Conservation (phyloP, 257 asterid genomes). For the Plantago ovata region DNA sequence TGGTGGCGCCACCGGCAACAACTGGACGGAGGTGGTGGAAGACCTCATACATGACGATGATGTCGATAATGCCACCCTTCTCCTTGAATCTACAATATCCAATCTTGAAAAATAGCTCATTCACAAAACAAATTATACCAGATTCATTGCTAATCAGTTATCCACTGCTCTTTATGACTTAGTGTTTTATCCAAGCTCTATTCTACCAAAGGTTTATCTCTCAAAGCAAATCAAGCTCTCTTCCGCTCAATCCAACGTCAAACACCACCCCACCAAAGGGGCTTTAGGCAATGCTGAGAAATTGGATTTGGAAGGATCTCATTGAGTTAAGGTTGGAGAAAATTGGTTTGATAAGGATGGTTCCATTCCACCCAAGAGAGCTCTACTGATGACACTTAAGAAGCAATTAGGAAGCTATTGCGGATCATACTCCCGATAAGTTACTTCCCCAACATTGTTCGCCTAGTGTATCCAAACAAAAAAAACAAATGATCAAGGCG, state of each 20-base stretch:
- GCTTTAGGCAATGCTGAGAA: conserved; percentile 21
- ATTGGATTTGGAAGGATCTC: conserved; percentile 20
- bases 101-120: conserved; percentile 39
- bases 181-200: conserved; percentile 71
- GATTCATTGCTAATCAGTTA: conserved; percentile 31
- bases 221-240: conserved; percentile 54
- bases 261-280: conserved; percentile 45
- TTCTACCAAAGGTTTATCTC: conserved; percentile 50
- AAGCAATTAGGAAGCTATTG: conserved; percentile 95
- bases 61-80: conserved; percentile 41
- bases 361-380: conserved; percentile 29
- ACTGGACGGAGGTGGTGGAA: conserved; percentile 78
- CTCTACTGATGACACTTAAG: conserved; percentile 45
- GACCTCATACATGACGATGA: conserved; percentile 61
- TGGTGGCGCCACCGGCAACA: conserved; percentile 35
- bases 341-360: conserved; percentile 30
- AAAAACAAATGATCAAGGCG: conserved; percentile 42
- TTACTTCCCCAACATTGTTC: conserved; percentile 52
- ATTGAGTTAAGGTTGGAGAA: conserved; percentile 21
- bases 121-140: neutral
- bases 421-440: conserved; percentile 81
- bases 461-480: conserved; percentile 57
- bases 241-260: conserved; percentile 55
- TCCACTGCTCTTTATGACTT: conserved; percentile 57
- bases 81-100: conserved; percentile 53